phyloP scores from a whole-genome alignment of 768 basidiomycete genomes.

The Mycena venus region DNA sequence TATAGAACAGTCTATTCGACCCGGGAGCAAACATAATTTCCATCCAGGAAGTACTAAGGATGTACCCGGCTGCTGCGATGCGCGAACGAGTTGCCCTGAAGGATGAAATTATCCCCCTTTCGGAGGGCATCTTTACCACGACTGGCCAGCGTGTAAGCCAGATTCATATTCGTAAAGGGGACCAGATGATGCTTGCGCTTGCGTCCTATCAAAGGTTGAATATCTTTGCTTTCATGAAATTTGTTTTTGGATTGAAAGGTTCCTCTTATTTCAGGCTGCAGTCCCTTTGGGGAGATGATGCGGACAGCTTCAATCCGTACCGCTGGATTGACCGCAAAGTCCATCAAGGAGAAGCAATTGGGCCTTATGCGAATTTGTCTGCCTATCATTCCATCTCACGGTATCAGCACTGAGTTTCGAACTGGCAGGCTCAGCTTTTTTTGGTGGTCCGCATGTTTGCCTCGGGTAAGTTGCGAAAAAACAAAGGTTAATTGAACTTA shows the following conservation, averaged over 20 bases:
- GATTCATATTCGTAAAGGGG: not conserved
- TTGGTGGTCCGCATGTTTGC: conserved; percentile 12
- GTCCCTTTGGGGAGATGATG: not conserved
- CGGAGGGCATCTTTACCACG: not conserved
- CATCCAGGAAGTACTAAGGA: not conserved
- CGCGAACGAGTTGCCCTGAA: conserved; percentile 2
- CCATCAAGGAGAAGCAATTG: conserved; percentile 2
- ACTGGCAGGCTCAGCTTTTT: not conserved
- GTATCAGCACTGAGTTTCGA: not conserved
- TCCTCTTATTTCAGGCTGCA: not conserved
- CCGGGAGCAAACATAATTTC: not conserved
- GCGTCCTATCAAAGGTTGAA: conserved; percentile 2
- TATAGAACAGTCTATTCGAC: not conserved
- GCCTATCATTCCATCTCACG: not conserved
- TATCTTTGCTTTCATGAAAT: not conserved
- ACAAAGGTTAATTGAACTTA: not conserved
- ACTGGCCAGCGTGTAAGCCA: not conserved
- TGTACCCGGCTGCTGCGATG: conserved; percentile 2
- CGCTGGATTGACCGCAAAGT: not conserved
- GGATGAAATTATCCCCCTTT: not conserved
- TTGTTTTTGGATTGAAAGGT: not conserved
- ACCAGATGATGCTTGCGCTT: not conserved
- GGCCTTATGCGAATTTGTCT: conserved; percentile 11
- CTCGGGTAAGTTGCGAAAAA: conserved; percentile 1
- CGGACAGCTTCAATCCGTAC: conserved; percentile 6